Base-by-base conservation (phyloP, 768 basidiomycete species). In the Cyathus striatus region DNA sequence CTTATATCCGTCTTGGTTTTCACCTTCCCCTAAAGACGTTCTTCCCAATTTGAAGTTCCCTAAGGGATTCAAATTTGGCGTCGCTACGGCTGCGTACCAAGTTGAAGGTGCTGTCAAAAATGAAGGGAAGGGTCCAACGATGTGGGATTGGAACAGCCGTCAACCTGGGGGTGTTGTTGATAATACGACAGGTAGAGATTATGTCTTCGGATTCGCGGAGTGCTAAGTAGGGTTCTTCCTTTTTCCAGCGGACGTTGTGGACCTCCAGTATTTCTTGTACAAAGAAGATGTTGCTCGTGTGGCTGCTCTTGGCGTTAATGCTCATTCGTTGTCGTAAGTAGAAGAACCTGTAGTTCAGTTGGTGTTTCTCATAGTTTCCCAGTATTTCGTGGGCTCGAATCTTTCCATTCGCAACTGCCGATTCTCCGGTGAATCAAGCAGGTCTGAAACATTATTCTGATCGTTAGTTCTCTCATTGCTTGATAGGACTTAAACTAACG, bases 321-420 rank as follows among this genome's bases (percentile, higher is more conserved):
- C 72, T 4, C 72, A 75, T 52, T 75, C 73, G 5, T 72, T 78
- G 48, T 76, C 73, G 73, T 73, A 44, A 40, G 68, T 55, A 13
- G 2, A 10, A 43, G 27, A 24, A 25, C 2, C 14, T 33, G 10
- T 17, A 42, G 6, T 16, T 13, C 17, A 24, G n/a, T n/a, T n/a
- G 10, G 12, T 30, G 21, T 37, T 24, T 38, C 12, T 27, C 12
- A 16, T 4, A 30, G 9, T 30, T 30, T n/a, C n/a, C n/a, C 27
- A 75, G 73, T 1, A 65, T 77, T 23, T 72, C 72, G 4, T 78
- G 75, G 75, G 65, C 72, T 6, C 59, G 76, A 38, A 70, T 77
- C 40, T 67, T 72, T 30, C 74, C 75, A 2, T 75, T 75, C 43
- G 73, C 69, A 5, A 65, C 69, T 0, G 66, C 68, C 3, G 68